phyloP scores from a whole-genome alignment of 805 yeast species.

The Ogataea pilisensis region DNA sequence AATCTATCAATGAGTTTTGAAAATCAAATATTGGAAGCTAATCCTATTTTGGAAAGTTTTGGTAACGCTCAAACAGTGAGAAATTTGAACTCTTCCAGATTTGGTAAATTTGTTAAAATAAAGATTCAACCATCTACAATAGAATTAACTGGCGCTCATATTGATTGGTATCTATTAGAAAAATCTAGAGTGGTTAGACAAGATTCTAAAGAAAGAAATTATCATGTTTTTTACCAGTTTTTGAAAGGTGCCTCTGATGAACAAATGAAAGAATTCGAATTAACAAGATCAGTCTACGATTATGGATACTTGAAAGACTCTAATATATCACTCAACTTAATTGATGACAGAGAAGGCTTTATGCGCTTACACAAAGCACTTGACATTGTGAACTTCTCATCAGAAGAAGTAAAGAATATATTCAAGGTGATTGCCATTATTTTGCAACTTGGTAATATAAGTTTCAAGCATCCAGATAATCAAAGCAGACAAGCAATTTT shows the following conservation, averaged over 20 bases:
- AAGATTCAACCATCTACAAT: slow-evolving; percentile 58
- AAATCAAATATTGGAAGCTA: slow-evolving; percentile 82
- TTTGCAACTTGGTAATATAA: slow-evolving; percentile 81
- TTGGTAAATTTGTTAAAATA: slow-evolving; percentile 92
- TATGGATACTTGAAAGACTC: slow-evolving; percentile 60
- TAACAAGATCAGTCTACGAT: slow-evolving; percentile 35
- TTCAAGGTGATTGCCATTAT: slow-evolving; percentile 69
- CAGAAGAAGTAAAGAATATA: slow-evolving; percentile 51
- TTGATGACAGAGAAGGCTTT: slow-evolving; percentile 74
- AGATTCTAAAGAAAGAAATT: slow-evolving; percentile 75
- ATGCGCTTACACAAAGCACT: slow-evolving; percentile 61
- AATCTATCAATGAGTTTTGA: slow-evolving; percentile 52
- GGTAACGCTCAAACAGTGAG: slow-evolving; percentile 96
- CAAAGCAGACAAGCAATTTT: slow-evolving; percentile 72
- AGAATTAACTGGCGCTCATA: slow-evolving; percentile 79
- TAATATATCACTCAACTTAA: slow-evolving; percentile 57
- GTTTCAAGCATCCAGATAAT: slow-evolving; percentile 53
- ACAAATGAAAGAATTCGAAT: slow-evolving; percentile 43
- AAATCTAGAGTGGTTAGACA: slow-evolving; percentile 88
- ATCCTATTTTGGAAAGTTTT: slow-evolving; percentile 92
- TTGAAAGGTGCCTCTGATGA: slow-evolving; percentile 58
- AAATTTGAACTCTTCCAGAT: slow-evolving; percentile 91
- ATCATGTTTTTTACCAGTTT: slow-evolving; percentile 89
- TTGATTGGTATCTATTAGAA: slow-evolving; percentile 91
- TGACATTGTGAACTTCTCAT: slow-evolving; percentile 64